A percentile compares a stretch with the other conserved stretches of the same genome.
phyloP scores from a whole-genome alignment of 1,139 yeast species.

The Blastobotrys raffinosifermentans region DNA sequence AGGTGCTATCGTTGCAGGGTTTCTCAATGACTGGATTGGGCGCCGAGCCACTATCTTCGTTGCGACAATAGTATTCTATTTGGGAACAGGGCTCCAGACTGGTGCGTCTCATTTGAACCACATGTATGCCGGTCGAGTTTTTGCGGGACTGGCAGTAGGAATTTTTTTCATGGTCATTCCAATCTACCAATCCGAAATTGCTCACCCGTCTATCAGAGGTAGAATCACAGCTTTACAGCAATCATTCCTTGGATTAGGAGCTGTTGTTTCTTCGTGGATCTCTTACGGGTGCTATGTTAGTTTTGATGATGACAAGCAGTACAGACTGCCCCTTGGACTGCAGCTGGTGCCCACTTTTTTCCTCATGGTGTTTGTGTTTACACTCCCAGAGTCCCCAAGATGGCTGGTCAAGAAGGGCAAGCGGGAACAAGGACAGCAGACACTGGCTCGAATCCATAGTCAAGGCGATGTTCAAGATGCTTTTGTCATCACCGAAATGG shows the following conservation, averaged over 20 bases:
- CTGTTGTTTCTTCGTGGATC: not conserved
- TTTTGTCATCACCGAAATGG: not conserved
- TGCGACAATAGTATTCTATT: not conserved
- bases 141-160: conserved; percentile 54
- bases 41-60: not conserved
- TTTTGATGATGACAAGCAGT: not conserved
- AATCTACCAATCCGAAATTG: not conserved
- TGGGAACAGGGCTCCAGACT: not conserved
- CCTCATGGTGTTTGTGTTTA: conserved; percentile 21
- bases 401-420: conserved; percentile 26
- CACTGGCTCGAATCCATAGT: not conserved
- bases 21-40: not conserved
- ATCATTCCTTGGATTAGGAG: not conserved
- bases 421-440: conserved; percentile 22
- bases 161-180: conserved; percentile 42
- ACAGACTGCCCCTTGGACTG: conserved; percentile 8
- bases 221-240: not conserved
- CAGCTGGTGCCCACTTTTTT: conserved; percentile 22
- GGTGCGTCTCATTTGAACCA: not conserved
- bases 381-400: conserved; percentile 20
- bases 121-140: conserved; percentile 27
- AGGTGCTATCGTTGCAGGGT: not conserved
- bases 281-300: not conserved
- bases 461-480: not conserved
- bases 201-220: not conserved